A percentile compares a stretch with the other conserved stretches of the same genome.
Conservation (phyloP, 1,284 basidiomycete genomes). For the Earliella scabrosa region DNA sequence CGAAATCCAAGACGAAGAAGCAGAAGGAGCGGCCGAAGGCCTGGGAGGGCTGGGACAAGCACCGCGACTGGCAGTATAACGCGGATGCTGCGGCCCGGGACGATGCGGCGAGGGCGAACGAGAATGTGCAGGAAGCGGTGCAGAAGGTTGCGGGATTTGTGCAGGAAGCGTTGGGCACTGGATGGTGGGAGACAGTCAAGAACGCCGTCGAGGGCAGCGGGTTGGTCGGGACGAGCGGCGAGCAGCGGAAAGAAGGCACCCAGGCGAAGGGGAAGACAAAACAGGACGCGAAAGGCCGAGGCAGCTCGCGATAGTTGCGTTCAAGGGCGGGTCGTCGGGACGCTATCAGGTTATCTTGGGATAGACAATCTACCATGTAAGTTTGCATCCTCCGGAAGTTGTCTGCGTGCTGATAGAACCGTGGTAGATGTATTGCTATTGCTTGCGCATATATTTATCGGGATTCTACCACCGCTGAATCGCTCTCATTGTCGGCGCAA, state of each 20-base stretch:
- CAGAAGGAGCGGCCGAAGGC: conserved; percentile 48
- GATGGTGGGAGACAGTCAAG: conserved; percentile 51
- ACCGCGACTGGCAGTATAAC: conserved; percentile 62
- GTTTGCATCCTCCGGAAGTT: neutral
- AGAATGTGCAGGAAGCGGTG: conserved; percentile 47
- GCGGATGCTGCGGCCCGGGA: conserved; percentile 34
- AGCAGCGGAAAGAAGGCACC: conserved; percentile 3
- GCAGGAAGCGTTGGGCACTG: conserved; percentile 38
- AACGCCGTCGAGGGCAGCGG: conserved; percentile 25
- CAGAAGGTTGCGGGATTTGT: conserved; percentile 47
- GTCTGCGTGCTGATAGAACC: neutral
- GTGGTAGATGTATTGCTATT: conserved; percentile 4
- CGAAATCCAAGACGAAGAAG: conserved; percentile 22
- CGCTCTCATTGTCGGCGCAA: too few relatives aligned
- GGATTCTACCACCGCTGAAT: neutral
- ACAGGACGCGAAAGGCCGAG: conserved; percentile 19
- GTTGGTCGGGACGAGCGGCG: conserved; percentile 9
- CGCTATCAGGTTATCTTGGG: neutral
- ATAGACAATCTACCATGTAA: neutral
- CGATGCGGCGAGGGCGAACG: conserved; percentile 31
- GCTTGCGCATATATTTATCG: neutral
- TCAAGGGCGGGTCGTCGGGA: neutral
- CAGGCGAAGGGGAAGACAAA: conserved; percentile 9
- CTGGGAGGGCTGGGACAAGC: conserved; percentile 70
- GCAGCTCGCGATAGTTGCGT: conserved; percentile 12